Percentiles rank a stretch among this genome's conserved stretches.
Evolutionary conservation across 208 protist species (phyloP).

Genomic region (Trypanosoma cruzi): DNA sequence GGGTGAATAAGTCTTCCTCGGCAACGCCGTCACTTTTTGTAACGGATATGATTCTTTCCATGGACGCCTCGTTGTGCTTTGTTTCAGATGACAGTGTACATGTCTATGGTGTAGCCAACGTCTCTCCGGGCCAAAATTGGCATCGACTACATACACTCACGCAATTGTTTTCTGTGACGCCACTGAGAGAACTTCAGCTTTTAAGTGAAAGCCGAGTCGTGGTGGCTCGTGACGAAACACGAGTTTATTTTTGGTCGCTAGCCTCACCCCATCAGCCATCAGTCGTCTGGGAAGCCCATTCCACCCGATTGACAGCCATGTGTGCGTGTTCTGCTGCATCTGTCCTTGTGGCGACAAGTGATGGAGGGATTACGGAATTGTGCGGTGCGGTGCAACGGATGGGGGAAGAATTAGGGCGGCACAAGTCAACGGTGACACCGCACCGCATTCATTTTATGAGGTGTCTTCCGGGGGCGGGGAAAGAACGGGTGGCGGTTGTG

Average conservation of each 20-base stretch:
- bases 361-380: constrained; percentile 53
- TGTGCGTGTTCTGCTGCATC: constrained; percentile 44
- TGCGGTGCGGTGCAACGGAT: constrained; percentile 4
- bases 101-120: constrained; percentile 50
- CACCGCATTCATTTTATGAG: constrained; percentile 42
- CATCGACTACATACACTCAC: constrained; percentile 48
- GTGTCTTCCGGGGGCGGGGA: constrained; percentile 33
- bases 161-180: constrained; percentile 47
- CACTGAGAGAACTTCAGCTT: constrained; percentile 50
- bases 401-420: constrained; percentile 24
- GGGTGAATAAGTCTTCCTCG: constrained; percentile 76
- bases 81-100: constrained; percentile 83
- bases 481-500: constrained; percentile 50
- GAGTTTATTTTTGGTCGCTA: constrained; percentile 73
- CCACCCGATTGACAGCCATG: constrained; percentile 48
- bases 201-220: constrained; percentile 37
- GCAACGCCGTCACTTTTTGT: constrained; percentile 60
- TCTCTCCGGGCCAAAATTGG: constrained; percentile 63
- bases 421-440: constrained; percentile 1
- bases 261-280: constrained; percentile 20
- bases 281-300: constrained; percentile 3
- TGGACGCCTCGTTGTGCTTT: constrained; percentile 74
- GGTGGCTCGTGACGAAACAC: constrained; percentile 37
- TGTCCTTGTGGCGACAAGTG: constrained; percentile 48
- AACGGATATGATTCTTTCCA: constrained; percentile 50